Evolutionary conservation across 169 alveolate genomes (phyloP).

Genomic region (Cryptosporidium tyzzeri): DNA sequence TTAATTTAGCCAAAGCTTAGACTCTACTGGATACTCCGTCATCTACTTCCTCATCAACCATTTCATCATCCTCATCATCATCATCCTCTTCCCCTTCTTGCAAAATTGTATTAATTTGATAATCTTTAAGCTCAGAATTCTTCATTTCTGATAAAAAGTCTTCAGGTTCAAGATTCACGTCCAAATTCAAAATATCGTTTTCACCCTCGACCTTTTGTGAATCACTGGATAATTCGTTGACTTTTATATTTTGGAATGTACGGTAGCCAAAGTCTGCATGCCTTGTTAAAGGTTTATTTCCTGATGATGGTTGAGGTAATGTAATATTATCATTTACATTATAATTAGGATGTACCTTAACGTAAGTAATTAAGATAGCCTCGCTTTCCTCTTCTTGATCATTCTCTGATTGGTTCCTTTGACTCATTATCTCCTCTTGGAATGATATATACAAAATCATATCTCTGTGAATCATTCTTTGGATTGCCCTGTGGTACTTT

Average conservation of each 20-base stretch:
- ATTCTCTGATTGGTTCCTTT: not conserved
- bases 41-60: not conserved
- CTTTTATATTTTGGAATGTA: constrained; percentile 16
- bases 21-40: constrained; percentile 36
- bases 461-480: constrained; percentile 69
- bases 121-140: not conserved
- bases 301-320: constrained; percentile 28
- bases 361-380: constrained; percentile 1
- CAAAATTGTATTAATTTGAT: not conserved
- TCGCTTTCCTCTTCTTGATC: constrained; percentile 14
- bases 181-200: constrained; percentile 12
- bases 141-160: constrained; percentile 56
- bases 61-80: not conserved
- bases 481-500: constrained; percentile 51
- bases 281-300: constrained; percentile 22
- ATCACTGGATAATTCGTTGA: not conserved
- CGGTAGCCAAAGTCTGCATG: constrained; percentile 73
- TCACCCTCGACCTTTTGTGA: not conserved
- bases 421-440: constrained; percentile 42
- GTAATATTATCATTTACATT: constrained; percentile 4
- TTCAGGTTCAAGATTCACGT: constrained; percentile 43
- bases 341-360: constrained; percentile 63
- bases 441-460: constrained; percentile 58
- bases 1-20: not conserved
- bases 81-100: not conserved